Conservation (phyloP, 352 stramenopile species). For the Phytophthora syringae region DNA sequence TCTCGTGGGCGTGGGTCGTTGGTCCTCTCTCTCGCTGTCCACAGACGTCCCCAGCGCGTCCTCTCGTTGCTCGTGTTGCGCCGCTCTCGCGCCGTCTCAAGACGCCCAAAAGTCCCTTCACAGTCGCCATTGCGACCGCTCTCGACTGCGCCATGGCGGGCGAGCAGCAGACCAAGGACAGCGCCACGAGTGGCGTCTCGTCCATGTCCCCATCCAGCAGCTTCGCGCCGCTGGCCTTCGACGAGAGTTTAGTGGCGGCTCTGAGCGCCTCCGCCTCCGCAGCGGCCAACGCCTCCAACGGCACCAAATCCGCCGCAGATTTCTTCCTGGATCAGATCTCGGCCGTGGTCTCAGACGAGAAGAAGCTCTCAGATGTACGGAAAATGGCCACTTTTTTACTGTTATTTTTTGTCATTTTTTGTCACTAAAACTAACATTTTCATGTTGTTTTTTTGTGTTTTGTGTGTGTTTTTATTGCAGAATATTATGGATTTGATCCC, state of each 20-base stretch:
- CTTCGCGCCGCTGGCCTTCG: conserved; percentile 59
- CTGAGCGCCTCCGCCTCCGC: conserved; percentile 24
- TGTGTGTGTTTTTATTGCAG: conserved; percentile 38
- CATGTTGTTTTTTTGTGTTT: no score
- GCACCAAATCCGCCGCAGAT: conserved; percentile 40
- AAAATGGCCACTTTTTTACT: not conserved
- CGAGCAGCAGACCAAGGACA: conserved; percentile 29
- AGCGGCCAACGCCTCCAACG: conserved; percentile 3
- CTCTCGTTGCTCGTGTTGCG: not conserved
- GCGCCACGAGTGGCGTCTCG: conserved; percentile 17
- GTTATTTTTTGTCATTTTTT: not conserved
- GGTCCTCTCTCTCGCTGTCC: conserved; percentile 6
- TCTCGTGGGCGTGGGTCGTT: conserved; percentile 2
- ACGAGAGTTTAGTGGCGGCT: conserved; percentile 59
- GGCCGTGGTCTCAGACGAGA: conserved; percentile 71
- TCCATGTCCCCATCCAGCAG: conserved; percentile 17
- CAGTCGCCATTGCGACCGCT: conserved; percentile 20
- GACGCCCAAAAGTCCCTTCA: no score
- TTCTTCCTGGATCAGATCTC: conserved; percentile 84
- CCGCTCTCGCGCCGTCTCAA: no score
- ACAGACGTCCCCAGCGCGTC: not conserved
- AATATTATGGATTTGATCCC: conserved; percentile 86
- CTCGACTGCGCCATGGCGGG: conserved; percentile 25
- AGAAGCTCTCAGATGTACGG: conserved; percentile 82
- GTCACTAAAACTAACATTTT: conserved; percentile 5